These are phyloP conservation scores for Sanguinoderma infundibulare DNA, from an alignment of 1,284 basidiomycete species.

Conservation along the genomic window DNA sequence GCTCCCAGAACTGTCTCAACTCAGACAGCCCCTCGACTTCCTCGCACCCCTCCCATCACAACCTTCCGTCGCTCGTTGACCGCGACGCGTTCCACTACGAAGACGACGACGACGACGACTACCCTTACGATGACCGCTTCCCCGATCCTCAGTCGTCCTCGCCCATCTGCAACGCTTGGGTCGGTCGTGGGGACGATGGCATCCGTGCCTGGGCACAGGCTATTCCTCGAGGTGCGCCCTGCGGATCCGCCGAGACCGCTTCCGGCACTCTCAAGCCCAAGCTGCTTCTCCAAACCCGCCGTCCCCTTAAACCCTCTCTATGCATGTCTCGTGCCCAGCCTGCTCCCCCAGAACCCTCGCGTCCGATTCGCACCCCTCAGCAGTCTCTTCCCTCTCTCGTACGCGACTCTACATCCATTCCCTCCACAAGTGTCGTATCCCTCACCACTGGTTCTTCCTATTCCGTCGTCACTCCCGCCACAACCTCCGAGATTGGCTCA, in stretches of 20 bases:
- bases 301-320: conserved; percentile 49
- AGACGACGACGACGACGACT: conserved; percentile 16
- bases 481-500: conserved; percentile 20
- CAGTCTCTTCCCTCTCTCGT: conserved; percentile 33
- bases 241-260: conserved; percentile 30
- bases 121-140: conserved; percentile 8
- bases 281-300: conserved; percentile 42
- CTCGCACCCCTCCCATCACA: conserved; percentile 21
- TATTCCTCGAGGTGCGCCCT: conserved; percentile 36
- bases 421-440: conserved; percentile 31
- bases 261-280: conserved; percentile 40
- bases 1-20: conserved; percentile 52
- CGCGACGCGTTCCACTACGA: conserved; percentile 23
- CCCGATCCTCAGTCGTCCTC: neutral
- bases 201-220: conserved; percentile 41
- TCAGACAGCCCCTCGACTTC: conserved; percentile 30
- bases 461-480: conserved; percentile 35
- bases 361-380: conserved; percentile 37
- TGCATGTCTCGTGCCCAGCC: conserved; percentile 43
- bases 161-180: conserved; percentile 27
- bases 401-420: conserved; percentile 30
- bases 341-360: conserved; percentile 36
- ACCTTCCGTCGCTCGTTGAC: conserved; percentile 23
- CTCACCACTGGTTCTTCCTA: conserved; percentile 34
- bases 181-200: conserved; percentile 38